Evolutionary conservation across 2,329 filamentous ascomycete genomes (phyloP).

Genomic region (Phyllachora maydis): DNA sequence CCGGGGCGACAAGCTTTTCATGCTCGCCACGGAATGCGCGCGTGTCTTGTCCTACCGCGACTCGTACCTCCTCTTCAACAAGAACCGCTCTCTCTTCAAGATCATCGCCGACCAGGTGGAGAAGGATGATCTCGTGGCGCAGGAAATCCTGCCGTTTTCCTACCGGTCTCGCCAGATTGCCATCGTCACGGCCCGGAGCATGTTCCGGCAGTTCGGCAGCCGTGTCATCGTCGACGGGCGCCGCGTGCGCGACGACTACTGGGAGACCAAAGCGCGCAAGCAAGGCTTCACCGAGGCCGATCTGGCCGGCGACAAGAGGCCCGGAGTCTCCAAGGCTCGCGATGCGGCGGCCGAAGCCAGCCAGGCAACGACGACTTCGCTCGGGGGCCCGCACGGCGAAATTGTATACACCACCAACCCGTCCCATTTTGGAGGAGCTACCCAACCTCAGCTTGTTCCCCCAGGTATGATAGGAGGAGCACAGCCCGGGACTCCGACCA

Average conservation of each 20-base stretch:
- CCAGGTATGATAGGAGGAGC: constrained; percentile 51
- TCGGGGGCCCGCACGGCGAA: constrained; percentile 56
- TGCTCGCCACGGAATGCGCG: constrained; percentile 95
- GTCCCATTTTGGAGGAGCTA: constrained; percentile 41
- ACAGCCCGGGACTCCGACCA: constrained; percentile 41
- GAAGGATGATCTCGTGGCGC: constrained; percentile 87
- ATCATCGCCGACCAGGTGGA: constrained; percentile 93
- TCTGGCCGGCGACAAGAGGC: constrained; percentile 84
- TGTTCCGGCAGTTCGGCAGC: constrained; percentile 97
- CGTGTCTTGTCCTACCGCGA: constrained; percentile 85
- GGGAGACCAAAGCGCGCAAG: constrained; percentile 92
- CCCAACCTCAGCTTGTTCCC: constrained; percentile 48
- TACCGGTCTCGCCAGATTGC: constrained; percentile 97
- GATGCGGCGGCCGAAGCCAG: constrained; percentile 55
- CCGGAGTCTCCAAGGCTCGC: constrained; percentile 73
- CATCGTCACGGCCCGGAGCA: constrained; percentile 90
- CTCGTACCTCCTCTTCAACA: constrained; percentile 97
- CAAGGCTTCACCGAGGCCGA: constrained; percentile 98
- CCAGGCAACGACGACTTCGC: constrained; percentile 36
- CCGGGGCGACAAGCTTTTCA: constrained; percentile 84
- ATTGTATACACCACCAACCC: constrained; percentile 71
- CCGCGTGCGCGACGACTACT: constrained; percentile 91
- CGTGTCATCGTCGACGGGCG: constrained; percentile 78
- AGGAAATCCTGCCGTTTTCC: constrained; percentile 91
- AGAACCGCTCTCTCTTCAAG: constrained; percentile 90